Evolutionary conservation across 1,284 basidiomycete genomes (phyloP).

Genomic region (Moesziomyces sp.): DNA sequence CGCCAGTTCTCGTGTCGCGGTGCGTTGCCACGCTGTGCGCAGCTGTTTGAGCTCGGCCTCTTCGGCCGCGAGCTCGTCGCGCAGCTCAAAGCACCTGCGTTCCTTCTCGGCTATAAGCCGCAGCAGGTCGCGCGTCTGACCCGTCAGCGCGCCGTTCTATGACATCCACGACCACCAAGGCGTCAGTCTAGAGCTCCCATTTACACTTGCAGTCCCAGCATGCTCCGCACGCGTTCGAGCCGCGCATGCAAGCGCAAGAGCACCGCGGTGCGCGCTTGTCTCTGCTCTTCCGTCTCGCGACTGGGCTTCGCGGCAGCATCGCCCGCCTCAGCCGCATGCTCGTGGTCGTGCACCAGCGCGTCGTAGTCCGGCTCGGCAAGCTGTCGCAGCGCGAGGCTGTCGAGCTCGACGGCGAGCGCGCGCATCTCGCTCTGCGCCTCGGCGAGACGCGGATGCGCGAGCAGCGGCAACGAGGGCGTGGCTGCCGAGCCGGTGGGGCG

Average conservation of each 20-base stretch:
- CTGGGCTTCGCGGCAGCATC: not conserved
- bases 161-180: too few relatives aligned
- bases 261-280: conserved; percentile 6
- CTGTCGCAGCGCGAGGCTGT: conserved; percentile 14
- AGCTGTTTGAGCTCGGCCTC: conserved; percentile 24
- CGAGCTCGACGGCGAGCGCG: conserved; percentile 15
- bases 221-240: conserved; percentile 8
- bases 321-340: conserved; percentile 29
- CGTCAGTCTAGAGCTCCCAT: conserved; percentile 3
- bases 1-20: conserved; percentile 20
- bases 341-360: conserved; percentile 49
- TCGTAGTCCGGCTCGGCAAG: conserved; percentile 50
- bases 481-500: not conserved
- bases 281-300: conserved; percentile 18
- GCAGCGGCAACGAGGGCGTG: conserved; percentile 7
- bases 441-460: conserved; percentile 9
- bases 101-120: conserved; percentile 67
- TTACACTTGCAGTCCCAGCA: conserved; percentile 5
- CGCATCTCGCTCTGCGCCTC: conserved; percentile 14
- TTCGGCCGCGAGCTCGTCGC: conserved; percentile 51
- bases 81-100: conserved; percentile 65
- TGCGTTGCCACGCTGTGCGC: conserved; percentile 26
- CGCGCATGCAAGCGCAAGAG: conserved; percentile 11
- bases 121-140: conserved; percentile 45
- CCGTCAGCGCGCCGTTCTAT: conserved; percentile 3